Percentiles rank a stretch among this genome's conserved stretches.
Conservation (phyloP, 2,329 filamentous ascomycete genomes). For the Didymella lethalis region DNA sequence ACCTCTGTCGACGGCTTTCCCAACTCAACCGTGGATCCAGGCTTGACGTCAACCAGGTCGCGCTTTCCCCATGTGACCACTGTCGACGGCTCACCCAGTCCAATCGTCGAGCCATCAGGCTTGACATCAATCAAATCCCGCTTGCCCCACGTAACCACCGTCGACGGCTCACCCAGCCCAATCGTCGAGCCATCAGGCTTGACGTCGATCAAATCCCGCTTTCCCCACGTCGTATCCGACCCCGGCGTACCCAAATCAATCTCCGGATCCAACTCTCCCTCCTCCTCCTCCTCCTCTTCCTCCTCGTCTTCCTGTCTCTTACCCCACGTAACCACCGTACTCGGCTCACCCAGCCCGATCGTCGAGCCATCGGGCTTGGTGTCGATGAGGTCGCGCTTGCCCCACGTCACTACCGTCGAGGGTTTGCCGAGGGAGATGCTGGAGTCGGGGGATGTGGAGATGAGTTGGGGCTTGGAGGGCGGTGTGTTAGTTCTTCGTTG, state of each 20-base stretch:
- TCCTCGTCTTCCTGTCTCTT: neutral
- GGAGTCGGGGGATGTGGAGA: conserved; percentile 12
- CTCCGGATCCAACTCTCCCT: neutral
- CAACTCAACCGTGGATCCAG: neutral
- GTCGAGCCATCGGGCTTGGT: conserved; percentile 9
- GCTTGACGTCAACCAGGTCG: conserved; percentile 7
- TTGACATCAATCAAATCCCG: conserved; percentile 2
- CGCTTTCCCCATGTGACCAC: neutral
- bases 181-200: conserved; percentile 2
- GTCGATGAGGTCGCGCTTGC: no score
- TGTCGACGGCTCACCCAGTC: neutral
- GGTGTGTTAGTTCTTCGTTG: neutral
- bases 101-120: conserved; percentile 1
- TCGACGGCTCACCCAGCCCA: neutral
- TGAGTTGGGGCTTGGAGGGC: no score
- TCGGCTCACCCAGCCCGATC: conserved; percentile 27
- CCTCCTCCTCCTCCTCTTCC: no score
- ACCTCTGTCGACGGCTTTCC: neutral
- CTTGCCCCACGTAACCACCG: neutral
- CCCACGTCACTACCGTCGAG: conserved; percentile 27
- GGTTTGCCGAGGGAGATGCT: conserved; percentile 22
- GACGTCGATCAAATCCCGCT: neutral
- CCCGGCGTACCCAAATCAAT: neutral
- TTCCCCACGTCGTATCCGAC: neutral
- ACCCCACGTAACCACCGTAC: conserved; percentile 16